Percentiles rank a stretch among this genome's conserved stretches.
Evolutionary conservation across 306 rosid genomes (phyloP).

Genomic region (Malus sieversii): DNA sequence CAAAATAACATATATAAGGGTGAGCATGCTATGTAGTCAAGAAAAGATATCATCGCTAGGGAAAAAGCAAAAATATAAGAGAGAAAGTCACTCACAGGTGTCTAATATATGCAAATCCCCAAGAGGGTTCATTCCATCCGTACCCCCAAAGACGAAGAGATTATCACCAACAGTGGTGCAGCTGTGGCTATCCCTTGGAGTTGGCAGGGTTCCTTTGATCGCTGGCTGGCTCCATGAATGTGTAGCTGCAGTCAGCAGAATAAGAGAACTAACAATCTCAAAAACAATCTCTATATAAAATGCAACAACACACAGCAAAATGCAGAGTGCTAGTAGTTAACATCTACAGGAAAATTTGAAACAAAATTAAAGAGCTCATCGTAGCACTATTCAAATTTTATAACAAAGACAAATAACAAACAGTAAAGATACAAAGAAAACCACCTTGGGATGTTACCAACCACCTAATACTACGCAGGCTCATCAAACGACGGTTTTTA

Average conservation of each 20-base stretch:
- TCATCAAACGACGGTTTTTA: too few species aligned
- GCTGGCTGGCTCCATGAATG: constrained; percentile 79
- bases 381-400: neutral
- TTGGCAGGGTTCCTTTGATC: constrained; percentile 67
- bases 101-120: constrained; percentile 78
- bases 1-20: neutral
- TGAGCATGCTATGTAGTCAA: neutral
- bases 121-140: constrained; percentile 89
- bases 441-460: neutral
- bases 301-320: constrained; percentile 6
- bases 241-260: constrained; percentile 53
- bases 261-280: constrained; percentile 16
- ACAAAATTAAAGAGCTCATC: neutral
- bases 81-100: constrained; percentile 59
- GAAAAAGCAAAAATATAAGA: neutral
- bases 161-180: constrained; percentile 76
- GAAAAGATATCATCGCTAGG: neutral
- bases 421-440: neutral
- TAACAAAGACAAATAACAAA: neutral
- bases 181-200: constrained; percentile 91
- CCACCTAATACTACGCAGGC: too few species aligned
- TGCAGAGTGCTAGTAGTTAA: neutral
- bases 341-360: neutral
- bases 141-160: constrained; percentile 91
- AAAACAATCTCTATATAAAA: constrained; percentile 4